Evolutionary conservation across 345 rosid genomes (phyloP), one percentile per base, ranked within the genome.

Genomic region (Rhizophora apiculata): DNA sequence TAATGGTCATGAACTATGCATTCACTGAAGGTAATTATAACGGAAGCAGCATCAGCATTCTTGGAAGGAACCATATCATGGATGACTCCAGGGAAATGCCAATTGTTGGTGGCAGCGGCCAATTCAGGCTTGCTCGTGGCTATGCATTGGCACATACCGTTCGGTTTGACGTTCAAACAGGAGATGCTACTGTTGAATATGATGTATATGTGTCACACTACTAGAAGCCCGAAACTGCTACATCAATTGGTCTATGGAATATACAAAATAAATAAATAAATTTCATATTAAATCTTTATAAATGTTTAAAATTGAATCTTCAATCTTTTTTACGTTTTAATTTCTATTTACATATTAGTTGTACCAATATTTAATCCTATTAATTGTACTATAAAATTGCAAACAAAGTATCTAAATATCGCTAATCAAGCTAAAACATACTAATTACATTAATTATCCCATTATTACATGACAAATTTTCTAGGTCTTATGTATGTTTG

Each of bases 151-250:
- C 79, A 46, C 57, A 64, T 56, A 72, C 64, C 0, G 36, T 72
- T 72, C 16, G 18, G 18, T 1, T 56, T 4, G 51, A 57, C 6
- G 4, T 29, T 54, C 54, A 68, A 8, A 71, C 77, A 10, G 82
- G 82, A 63, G 82, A 82, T 73, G 86, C 80, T 11, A 68, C 52
- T 9, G 86, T 80, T 24, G 82, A 83, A 54, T 83, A 83, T 68
- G 34, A 83, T 57, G 82, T 70, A 1, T 70, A 77, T 53, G 80
- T 77, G 10, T 55, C 82, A 43, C 78, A 83, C n/a, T 70, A 68
- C 49, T 52, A 13, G 60, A 8, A 55, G 11, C 6, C 30, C 22
- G 22, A 27, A 61, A 65, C 21, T 49, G 67, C 13, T 61, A 51
- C 67, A 31, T 67, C 65, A 67, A 76, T 30, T 56, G 65, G 61